Evolutionary conservation across 768 basidiomycete species (phyloP), one percentile per base, ranked within the genome.

Genomic region (Terana coerulea): DNA sequence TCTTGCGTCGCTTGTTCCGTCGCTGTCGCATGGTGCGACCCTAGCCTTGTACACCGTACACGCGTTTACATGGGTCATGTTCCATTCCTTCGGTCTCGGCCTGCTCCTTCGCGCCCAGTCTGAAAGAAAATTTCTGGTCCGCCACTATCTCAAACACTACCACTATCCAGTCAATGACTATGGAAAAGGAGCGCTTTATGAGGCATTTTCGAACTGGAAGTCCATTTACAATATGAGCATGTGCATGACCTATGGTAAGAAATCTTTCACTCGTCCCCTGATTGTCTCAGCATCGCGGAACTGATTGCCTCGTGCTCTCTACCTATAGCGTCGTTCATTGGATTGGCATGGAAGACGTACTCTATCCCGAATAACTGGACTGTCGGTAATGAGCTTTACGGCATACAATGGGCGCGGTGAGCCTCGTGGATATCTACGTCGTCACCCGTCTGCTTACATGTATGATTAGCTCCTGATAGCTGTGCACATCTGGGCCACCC

Each of bases 151-250:
- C 60, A 93, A 95, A 74, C 84, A 98, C 62, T 99, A 98, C 63
- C 84, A 92, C 60, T 98, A 98, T 67, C 78, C 84, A 11, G 73
- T 75, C 40, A 75, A 81, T 52, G 84, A 88, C 49, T 80, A 77
- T 14, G 82, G 80, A 4, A 76, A 83, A 52, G 81, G 84, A 40
- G 95, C 95, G 0, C 80, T 94, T n/a, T 76, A 84, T 33, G 97
- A 99, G 64, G 92, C 95, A 0, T 99, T 98, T 60, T 76, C 80
- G 24, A 98, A 97, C 67, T 99, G 95, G 94, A 98, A 98, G 69
- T 76, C 76, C 4, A 76, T 91, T 24, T 98, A 95, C 66, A 98
- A 98, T 67, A 67, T 93, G 67, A 93, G 88, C 67, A 75, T 95
- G 76, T 86, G 84, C 67, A 97, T 98, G 94, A 95, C 88, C 3